Evolutionary conservation across 345 rosid genomes (phyloP).

Genomic region (Citrus glauca): DNA sequence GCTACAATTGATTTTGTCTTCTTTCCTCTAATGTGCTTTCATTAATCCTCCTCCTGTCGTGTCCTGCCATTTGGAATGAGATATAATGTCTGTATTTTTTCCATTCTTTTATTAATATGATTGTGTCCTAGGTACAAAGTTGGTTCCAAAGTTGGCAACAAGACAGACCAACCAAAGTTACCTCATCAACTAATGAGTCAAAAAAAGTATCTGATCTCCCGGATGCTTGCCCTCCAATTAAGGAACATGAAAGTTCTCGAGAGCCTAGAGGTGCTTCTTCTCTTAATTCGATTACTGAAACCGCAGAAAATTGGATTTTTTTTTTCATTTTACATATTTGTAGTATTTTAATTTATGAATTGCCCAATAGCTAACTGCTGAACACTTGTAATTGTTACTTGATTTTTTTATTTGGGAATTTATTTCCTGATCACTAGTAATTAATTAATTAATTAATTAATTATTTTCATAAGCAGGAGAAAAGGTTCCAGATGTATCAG

Average conservation of each 20-base stretch:
- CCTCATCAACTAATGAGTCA: constrained; percentile 29
- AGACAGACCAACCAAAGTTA: constrained; percentile 24
- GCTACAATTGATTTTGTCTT: background rate
- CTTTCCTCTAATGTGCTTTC: background rate
- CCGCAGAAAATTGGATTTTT: background rate
- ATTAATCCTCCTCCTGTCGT: background rate
- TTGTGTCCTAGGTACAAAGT: constrained; percentile 35
- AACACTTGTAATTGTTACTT: background rate
- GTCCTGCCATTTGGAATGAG: background rate
- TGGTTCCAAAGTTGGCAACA: constrained; percentile 40
- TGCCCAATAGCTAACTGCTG: background rate
- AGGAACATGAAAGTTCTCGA: constrained; percentile 27
- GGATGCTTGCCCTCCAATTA: constrained; percentile 19
- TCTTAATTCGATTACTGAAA: background rate
- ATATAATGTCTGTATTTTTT: background rate
- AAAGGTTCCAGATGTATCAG: constrained; percentile 27
- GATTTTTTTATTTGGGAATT: background rate
- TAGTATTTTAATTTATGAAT: background rate
- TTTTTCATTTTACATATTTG: background rate
- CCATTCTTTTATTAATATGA: background rate
- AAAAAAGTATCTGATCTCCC: constrained; percentile 23
- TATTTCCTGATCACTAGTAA: background rate
- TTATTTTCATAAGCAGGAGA: constrained; percentile 26
- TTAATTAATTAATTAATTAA: background rate
- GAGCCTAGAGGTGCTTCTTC: constrained; percentile 32